Percentiles rank a stretch among this genome's conserved stretches.
phyloP scores from a whole-genome alignment of 371 early-diverging fungal species.

The Nematocida sp. region DNA sequence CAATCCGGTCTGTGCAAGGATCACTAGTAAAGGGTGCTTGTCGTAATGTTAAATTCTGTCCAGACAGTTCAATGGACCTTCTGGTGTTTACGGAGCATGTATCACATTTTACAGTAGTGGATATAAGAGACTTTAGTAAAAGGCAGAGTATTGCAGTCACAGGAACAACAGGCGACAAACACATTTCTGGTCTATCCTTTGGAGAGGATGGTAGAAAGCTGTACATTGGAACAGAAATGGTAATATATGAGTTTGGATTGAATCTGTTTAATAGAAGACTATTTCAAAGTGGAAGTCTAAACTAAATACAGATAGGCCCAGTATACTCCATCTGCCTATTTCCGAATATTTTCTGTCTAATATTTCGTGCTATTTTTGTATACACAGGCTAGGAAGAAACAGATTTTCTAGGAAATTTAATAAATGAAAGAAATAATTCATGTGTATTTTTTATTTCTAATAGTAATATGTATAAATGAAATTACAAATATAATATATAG shows the following conservation, averaged over 20 bases:
- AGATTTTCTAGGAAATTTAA: too few species aligned
- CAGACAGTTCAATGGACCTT: constrained; percentile 64
- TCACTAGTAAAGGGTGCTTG: constrained; percentile 64
- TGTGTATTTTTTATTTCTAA: too few species aligned
- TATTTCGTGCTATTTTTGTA: too few species aligned
- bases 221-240: constrained; percentile 61
- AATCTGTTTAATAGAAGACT: constrained; percentile 31
- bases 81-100: constrained; percentile 69
- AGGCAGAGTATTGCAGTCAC: constrained; percentile 60
- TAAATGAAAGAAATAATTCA: too few species aligned
- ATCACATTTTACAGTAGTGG: constrained; percentile 65
- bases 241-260: constrained; percentile 56
- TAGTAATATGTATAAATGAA: too few species aligned
- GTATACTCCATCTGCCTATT: too few species aligned
- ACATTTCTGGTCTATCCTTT: constrained; percentile 65
- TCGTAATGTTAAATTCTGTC: constrained; percentile 67
- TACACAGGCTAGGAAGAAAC: too few species aligned
- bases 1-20: constrained; percentile 60
- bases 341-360: too few species aligned
- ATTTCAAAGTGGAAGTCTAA: constrained; percentile 31
- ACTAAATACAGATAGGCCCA: not conserved
- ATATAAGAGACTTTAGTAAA: constrained; percentile 62
- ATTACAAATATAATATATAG: too few species aligned
- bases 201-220: constrained; percentile 60
- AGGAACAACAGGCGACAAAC: constrained; percentile 48